Percentiles rank a stretch among this genome's conserved stretches.
These are phyloP conservation scores for Ustilago curta DNA, from an alignment of 1,284 basidiomycete genomes.

Conservation along the genomic window DNA sequence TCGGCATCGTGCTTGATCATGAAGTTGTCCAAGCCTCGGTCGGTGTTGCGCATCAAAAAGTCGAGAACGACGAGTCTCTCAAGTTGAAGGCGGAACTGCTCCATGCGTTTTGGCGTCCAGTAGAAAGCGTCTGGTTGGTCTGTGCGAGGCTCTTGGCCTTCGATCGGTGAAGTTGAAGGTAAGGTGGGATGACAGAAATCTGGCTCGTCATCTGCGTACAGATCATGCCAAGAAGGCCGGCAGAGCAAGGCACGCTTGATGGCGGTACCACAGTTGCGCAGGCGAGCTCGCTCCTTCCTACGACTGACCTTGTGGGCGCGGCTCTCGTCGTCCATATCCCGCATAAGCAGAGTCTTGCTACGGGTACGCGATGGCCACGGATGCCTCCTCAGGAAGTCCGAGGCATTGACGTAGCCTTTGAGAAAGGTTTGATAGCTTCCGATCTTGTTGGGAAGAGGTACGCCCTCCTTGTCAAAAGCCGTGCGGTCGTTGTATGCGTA, in stretches of 20 bases:
- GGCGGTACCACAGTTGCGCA: conserved; percentile 60
- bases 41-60: conserved; percentile 87
- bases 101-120: conserved; percentile 81
- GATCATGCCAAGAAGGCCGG: conserved; percentile 80
- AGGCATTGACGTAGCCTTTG: conserved; percentile 86
- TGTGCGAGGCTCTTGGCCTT: not conserved
- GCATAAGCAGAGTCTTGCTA: conserved; percentile 67
- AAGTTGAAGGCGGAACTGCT: conserved; percentile 84
- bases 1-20: conserved; percentile 74
- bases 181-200: conserved; percentile 58
- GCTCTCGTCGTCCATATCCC: conserved; percentile 84
- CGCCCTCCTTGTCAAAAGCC: conserved; percentile 45
- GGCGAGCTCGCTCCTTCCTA: conserved; percentile 52
- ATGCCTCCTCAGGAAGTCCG: conserved; percentile 84
- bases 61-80: conserved; percentile 80
- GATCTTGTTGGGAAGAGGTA: conserved; percentile 71
- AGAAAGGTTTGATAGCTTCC: conserved; percentile 91
- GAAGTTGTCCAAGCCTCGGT: conserved; percentile 70
- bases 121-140: conserved; percentile 73
- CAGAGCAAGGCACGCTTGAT: conserved; percentile 64
- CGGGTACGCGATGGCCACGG: conserved; percentile 88
- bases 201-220: conserved; percentile 67
- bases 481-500: conserved; percentile 62
- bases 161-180: conserved; percentile 71
- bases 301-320: conserved; percentile 67